These are phyloP conservation scores for Malassezia equina DNA, from an alignment of 1,284 basidiomycete genomes.

Conservation along the genomic window DNA sequence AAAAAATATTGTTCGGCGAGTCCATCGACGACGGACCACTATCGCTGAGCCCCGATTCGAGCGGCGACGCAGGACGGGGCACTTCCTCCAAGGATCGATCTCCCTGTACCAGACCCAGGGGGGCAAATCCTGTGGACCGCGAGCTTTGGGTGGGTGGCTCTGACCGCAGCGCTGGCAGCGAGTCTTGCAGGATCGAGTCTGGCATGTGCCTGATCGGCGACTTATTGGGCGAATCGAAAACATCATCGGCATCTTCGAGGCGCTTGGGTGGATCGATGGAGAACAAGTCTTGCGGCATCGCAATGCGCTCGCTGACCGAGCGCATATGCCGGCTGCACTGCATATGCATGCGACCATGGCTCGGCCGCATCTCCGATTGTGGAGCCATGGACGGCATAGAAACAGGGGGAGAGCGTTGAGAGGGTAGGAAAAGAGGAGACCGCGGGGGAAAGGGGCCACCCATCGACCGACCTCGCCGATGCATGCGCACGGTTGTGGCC, in stretches of 20 bases:
- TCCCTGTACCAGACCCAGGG: not conserved
- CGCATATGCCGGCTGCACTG: constrained; percentile 8
- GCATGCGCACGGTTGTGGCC: constrained; percentile 1
- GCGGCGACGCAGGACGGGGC: constrained; percentile 1
- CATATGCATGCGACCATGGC: not conserved
- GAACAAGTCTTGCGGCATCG: not conserved
- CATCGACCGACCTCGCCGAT: constrained; percentile 18
- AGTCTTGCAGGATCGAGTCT: not conserved
- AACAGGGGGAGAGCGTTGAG: not conserved
- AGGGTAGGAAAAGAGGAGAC: constrained; percentile 7
- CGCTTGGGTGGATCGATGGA: not conserved
- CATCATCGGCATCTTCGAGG: constrained; percentile 7
- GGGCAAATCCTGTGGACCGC: not conserved
- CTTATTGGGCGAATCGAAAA: constrained; percentile 11
- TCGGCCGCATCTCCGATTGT: not conserved
- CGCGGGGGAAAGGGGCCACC: constrained; percentile 7
- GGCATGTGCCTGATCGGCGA: constrained; percentile 4
- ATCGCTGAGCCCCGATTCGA: not conserved
- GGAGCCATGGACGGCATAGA: not conserved
- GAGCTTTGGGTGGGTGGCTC: constrained; percentile 5
- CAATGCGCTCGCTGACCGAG: constrained; percentile 11
- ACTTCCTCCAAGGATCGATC: not conserved
- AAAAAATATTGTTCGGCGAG: constrained; percentile 15
- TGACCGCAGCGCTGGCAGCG: not conserved
- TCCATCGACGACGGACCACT: constrained; percentile 6